These are phyloP conservation scores for Vaccinium darrowii DNA, from an alignment of 148 eudicot genomes.

Conservation along the genomic window DNA sequence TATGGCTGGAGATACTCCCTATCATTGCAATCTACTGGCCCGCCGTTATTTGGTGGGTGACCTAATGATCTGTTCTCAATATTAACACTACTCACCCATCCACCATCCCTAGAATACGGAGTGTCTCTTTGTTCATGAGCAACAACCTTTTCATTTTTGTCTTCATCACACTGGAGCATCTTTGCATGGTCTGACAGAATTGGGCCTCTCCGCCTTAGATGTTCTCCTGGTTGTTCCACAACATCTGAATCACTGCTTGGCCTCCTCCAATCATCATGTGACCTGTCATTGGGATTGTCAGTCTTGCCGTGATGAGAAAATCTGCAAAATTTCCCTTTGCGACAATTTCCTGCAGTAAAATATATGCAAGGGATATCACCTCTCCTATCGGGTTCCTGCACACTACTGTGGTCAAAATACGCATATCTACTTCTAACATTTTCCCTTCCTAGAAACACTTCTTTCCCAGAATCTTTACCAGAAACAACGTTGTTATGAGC, in stretches of 20 bases:
- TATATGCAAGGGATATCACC: constrained; percentile 27
- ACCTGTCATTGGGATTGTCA: constrained; percentile 4
- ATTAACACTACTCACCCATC: constrained; percentile 1
- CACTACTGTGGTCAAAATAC: constrained; percentile 19
- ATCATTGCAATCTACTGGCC: background rate
- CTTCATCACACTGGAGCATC: constrained; percentile 1
- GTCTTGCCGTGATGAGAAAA: constrained; percentile 35
- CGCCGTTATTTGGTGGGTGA: background rate
- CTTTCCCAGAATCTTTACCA: background rate
- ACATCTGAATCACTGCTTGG: background rate
- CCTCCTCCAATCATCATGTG: constrained; percentile 15
- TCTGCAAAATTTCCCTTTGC: constrained; percentile 29
- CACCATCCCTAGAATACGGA: background rate
- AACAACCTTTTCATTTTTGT: background rate
- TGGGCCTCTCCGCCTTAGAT: constrained; percentile 19
- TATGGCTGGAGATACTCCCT: constrained; percentile 7
- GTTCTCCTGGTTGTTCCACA: constrained; percentile 13
- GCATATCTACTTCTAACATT: constrained; percentile 10
- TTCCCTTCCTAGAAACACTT: constrained; percentile 18
- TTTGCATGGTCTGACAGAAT: background rate
- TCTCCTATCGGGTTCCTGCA: constrained; percentile 11
- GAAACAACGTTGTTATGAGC: constrained; percentile 17
- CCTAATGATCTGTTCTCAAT: background rate
- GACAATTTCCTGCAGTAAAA: constrained; percentile 36
- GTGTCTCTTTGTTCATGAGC: background rate